Base-by-base conservation (phyloP, 2,329 filamentous ascomycete species). In the Conoideocrella luteorostrata region DNA sequence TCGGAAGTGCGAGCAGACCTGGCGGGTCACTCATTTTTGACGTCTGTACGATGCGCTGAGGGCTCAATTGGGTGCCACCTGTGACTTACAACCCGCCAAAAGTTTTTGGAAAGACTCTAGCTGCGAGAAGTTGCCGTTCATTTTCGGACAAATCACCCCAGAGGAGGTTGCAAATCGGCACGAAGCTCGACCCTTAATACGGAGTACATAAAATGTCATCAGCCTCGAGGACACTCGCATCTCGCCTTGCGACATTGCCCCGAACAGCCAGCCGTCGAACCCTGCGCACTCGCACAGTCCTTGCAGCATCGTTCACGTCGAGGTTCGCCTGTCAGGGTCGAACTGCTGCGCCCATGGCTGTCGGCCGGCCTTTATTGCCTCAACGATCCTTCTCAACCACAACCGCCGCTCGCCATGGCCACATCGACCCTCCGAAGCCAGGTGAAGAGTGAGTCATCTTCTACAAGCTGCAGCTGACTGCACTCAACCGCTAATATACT, bases 401-500 rank as follows among this genome's bases (percentile, higher is more conserved):
- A 4, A 59, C 77, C 10, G 58, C 69, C 45, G 64, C 68, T 43
- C 68, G 64, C 39, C 93, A 98, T 64, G 88, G 86, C 37, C 88
- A 97, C 63, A 68, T 96, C 54, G 79, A 82, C 44, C 78, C 86
- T 23, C 91, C 93, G 2, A 91, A 90, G 67, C 78, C 88, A 0
- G 93, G 93, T 38, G 88, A 97, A 75, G 93, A 96, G 88, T 94
- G 72, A 60, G 84, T 67, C 6, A 26, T 15, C 17, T 22, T 26
- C 20, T 11, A 29, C 33, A 23, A 17, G 13, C n/a, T n/a, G n/a
- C n/a, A n/a, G 23, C 22, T 13, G 28, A n/a, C 3, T 7, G 9
- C 11, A 12, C 11, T 4, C 28, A 23, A 10, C 18, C 11, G 34
- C 29, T 39, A 15, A 41, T 17, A 9, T 7, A 20, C 15, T 21